A percentile compares a stretch with the other conserved stretches of the same genome.
These are phyloP conservation scores for Aquilaria sinensis DNA, from an alignment of 345 rosid genomes.

Conservation along the genomic window DNA sequence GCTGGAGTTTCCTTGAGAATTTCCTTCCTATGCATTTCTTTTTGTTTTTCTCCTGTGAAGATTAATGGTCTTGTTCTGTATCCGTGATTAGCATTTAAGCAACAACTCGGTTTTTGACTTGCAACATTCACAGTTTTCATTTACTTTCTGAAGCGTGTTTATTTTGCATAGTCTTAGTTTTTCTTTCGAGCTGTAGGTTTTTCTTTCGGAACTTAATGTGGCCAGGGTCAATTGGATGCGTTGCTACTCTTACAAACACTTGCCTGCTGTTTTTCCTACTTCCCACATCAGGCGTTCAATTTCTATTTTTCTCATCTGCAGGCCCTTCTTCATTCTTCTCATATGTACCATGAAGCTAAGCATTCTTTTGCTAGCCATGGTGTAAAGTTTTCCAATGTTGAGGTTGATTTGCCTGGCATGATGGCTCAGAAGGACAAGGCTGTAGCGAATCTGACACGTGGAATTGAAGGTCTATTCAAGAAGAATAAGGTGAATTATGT, in stretches of 20 bases:
- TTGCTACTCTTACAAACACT: too few relatives aligned
- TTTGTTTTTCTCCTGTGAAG: too few relatives aligned
- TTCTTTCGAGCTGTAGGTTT: not conserved
- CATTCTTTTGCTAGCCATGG: constrained; percentile 75
- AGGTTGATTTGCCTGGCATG: constrained; percentile 92
- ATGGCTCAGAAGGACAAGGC: constrained; percentile 87
- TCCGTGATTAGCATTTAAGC: too few relatives aligned
- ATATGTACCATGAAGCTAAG: constrained; percentile 89
- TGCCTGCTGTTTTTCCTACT: not conserved
- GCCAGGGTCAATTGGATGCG: too few relatives aligned
- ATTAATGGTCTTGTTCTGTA: too few relatives aligned
- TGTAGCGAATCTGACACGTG: constrained; percentile 59
- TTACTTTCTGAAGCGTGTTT: too few relatives aligned
- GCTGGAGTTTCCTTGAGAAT: too few relatives aligned
- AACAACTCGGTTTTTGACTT: too few relatives aligned
- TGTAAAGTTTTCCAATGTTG: constrained; percentile 66
- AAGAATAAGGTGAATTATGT: constrained; percentile 83
- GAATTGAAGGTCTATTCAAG: constrained; percentile 90
- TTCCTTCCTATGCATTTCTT: too few relatives aligned
- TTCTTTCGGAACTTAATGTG: too few relatives aligned
- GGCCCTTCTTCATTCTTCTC: constrained; percentile 94
- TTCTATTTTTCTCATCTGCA: constrained; percentile 15
- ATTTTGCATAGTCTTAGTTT: too few relatives aligned
- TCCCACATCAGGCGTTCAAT: not conserved
- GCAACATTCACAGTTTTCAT: too few relatives aligned